Conservation (phyloP, 140 eudicot species). For the Cichorium intybus region DNA sequence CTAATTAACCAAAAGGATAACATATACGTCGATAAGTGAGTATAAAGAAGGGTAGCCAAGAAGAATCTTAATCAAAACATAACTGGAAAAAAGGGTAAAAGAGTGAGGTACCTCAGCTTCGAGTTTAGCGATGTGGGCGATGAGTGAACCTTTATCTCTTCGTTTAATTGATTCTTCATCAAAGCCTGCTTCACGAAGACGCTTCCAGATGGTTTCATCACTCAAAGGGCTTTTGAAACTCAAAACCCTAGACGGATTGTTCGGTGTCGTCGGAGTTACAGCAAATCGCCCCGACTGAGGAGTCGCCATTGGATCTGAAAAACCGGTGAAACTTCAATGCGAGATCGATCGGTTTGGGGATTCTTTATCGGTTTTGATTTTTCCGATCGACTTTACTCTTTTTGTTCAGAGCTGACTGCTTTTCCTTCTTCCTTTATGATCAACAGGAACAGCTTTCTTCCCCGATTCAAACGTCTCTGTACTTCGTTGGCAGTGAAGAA, state of each 20-base stretch:
- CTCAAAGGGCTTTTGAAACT: conserved; percentile 42
- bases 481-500: too few species aligned
- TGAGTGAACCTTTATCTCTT: too few species aligned
- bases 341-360: too few species aligned
- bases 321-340: too few species aligned
- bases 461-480: too few species aligned
- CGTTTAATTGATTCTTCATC: too few species aligned
- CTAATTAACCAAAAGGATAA: background rate
- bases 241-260: conserved; percentile 60
- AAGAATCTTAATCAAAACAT: background rate
- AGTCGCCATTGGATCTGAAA: conserved; percentile 47
- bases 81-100: background rate
- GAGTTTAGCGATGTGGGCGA: too few species aligned
- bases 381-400: conserved; percentile 15
- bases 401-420: conserved; percentile 8
- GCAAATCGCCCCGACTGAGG: conserved; percentile 47
- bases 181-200: too few species aligned
- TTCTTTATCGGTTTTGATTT: too few species aligned
- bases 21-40: background rate
- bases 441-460: too few species aligned
- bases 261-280: conserved; percentile 36
- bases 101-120: conserved; percentile 15
- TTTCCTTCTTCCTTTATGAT: background rate
- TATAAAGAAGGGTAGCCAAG: background rate
- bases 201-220: too few species aligned